Conservation (phyloP, 1,284 basidiomycete species). For the Amylostereum areolatum region DNA sequence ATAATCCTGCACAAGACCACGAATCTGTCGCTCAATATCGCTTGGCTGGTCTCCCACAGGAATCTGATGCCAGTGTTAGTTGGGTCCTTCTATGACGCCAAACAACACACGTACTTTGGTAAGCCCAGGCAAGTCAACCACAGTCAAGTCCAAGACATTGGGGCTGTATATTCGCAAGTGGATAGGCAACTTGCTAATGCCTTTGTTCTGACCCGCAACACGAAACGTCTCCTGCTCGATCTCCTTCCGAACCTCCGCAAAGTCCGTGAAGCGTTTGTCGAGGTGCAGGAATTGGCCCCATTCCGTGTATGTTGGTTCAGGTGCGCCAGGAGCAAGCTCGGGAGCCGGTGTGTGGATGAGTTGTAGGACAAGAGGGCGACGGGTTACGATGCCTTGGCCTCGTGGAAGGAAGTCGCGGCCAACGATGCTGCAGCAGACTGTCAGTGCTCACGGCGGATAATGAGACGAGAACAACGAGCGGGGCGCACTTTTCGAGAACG, state of each 20-base stretch:
- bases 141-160: conserved; percentile 89
- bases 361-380: conserved; percentile 91
- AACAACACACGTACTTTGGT: conserved; percentile 67
- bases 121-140: conserved; percentile 94
- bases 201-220: conserved; percentile 98
- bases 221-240: conserved; percentile 98
- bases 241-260: conserved; percentile 89
- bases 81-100: conserved; percentile 1
- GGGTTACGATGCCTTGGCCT: conserved; percentile 91
- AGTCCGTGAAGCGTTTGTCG: conserved; percentile 95
- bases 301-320: conserved; percentile 54
- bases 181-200: conserved; percentile 93
- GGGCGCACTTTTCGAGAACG: conserved; percentile 75
- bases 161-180: conserved; percentile 93
- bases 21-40: conserved; percentile 96
- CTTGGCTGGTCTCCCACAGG: conserved; percentile 88
- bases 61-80: conserved; percentile 44
- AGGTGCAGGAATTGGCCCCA: conserved; percentile 97
- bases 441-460: background rate
- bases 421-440: conserved; percentile 62
- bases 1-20: conserved; percentile 89
- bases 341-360: conserved; percentile 82
- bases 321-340: conserved; percentile 30
- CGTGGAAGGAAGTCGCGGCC: conserved; percentile 95
- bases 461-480: background rate